Evolutionary conservation across 192 early-diverging fungal genomes (phyloP), one percentile per base, ranked within the genome.

Genomic region (Coemansia umbellata): DNA sequence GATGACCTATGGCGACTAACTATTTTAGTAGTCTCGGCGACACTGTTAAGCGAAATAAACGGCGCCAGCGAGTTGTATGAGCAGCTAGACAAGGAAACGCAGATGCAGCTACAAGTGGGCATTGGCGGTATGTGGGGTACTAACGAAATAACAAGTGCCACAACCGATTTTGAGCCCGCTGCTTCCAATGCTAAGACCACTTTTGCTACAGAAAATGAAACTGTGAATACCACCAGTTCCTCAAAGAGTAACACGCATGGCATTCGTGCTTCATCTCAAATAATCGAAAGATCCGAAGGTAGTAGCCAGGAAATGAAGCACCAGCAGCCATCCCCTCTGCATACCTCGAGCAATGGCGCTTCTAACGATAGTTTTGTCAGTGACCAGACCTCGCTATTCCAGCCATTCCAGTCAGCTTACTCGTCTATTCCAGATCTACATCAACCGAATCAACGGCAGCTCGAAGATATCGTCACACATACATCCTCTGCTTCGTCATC

Each of bases 1-100:
- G 72, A 75, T 31, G 72, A 75, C 28, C 32, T 75, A 24, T 75
- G 72, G 72, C 55, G 72, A 35, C 44, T 75, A 11, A 13, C 67
- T 3, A 49, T 64, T 8, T 48, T 75, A 14, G 72, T 68, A 8
- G 72, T 75, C 9, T 49, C 72, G 13, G 65, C 50, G 8, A 68
- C 72, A 8, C 19, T 75, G 49, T 48, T 75, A 26, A 68, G 72
- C 50, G 65, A 75, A 22, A 45, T 44, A 17, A 75, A 75, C 43
- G 44, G 51, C 23, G 65, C 72, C 3, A 57, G 53, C 14, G 22
- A 37, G 0, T 21, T 63, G 28, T 75, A 64, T 14, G 61, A 64
- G 19, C 21, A 8, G 0, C 32, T 75, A 26, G 72, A 75, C 14
- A 44, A 36, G 2, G 36, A 5, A 2, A 48, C 53, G 19, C 54